Conservation (phyloP, 2,329 filamentous ascomycete species). For the Fusarium haematococcum region DNA sequence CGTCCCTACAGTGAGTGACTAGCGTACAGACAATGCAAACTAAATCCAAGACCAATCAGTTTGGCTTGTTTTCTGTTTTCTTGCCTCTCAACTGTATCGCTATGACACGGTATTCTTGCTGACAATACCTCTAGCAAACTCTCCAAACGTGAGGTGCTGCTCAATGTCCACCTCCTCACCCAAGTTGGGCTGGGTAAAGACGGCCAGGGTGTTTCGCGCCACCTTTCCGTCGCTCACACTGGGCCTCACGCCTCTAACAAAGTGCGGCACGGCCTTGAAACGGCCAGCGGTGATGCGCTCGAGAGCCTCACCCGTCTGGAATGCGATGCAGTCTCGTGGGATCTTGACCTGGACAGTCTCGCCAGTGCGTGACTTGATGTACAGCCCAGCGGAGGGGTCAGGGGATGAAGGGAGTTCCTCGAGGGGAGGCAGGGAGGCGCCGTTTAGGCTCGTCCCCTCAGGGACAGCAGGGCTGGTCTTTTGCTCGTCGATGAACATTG, state of each 20-base stretch:
- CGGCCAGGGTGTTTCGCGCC: conserved; percentile 89
- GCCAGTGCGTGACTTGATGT: conserved; percentile 88
- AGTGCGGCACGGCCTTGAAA: conserved; percentile 96
- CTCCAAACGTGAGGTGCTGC: conserved; percentile 77
- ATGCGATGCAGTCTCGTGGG: conserved; percentile 89
- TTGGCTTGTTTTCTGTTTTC: neutral
- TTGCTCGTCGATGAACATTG: conserved; percentile 93
- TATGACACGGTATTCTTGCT: conserved; percentile 68
- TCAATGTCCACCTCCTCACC: conserved; percentile 80
- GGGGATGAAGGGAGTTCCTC: conserved; percentile 81
- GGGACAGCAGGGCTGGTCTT: conserved; percentile 52
- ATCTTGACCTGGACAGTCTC: conserved; percentile 92
- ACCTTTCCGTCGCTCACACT: conserved; percentile 65
- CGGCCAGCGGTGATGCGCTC: conserved; percentile 90
- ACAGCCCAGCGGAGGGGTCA: conserved; percentile 88
- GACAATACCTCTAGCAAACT: conserved; percentile 75
- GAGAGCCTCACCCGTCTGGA: conserved; percentile 94
- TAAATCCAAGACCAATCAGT: neutral
- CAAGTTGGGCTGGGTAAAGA: conserved; percentile 97
- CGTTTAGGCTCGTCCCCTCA: conserved; percentile 31
- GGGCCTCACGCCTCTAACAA: conserved; percentile 81
- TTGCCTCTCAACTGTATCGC: neutral
- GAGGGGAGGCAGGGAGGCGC: conserved; percentile 61
- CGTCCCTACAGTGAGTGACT: neutral
- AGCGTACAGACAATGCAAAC: neutral